Evolutionary conservation across 495 filamentous ascomycete genomes (phyloP), one percentile per base, ranked within the genome.

Genomic region (Lepidopterella palustris): DNA sequence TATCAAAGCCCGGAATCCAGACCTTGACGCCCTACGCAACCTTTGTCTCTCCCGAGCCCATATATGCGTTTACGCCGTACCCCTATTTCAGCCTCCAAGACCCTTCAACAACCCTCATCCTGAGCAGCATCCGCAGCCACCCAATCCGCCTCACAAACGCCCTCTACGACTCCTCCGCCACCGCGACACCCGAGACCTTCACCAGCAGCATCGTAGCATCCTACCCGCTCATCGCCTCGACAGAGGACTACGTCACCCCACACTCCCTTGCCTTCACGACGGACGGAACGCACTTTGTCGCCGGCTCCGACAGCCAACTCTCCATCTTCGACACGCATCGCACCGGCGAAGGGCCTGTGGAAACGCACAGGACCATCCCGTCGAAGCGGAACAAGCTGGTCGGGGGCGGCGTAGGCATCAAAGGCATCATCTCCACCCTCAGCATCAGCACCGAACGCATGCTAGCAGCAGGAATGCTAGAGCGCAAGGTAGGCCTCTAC

Each of bases 391-490:
- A 53, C n/a, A 85, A 86, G 61, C 77, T 83, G 6, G 86, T 87
- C 66, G 29, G 29, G n/a, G 42, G 39, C 18, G 85, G 85, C 13
- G 74, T 87, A 10, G 90, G 90, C 8, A 93, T 95, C 84, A 88
- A 87, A 59, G 93, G 93, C 0, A 84, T 87, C 42, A 76, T 97
- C 1, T 87, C 85, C 2, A 83, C 88, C 0, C 70, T 98, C 39
- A 71, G 70, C 6, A 60, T 81, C 35, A 80, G 75, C 20, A 21
- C 49, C 10, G 73, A 79, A 25, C 75, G 78, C 0, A 75, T 95
- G 2, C 73, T 97, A 2, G 92, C 89, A 2, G 91, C 89, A 0
- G 93, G 91, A 0, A 96, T 90, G 1, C 88, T 88, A 71, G 87
- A 84, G 5, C 72, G 92, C 13, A 79, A 84, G 62, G 66, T 97